These are phyloP conservation scores for Hericium rajendrae DNA, from an alignment of 768 basidiomycete genomes.

Conservation along the genomic window DNA sequence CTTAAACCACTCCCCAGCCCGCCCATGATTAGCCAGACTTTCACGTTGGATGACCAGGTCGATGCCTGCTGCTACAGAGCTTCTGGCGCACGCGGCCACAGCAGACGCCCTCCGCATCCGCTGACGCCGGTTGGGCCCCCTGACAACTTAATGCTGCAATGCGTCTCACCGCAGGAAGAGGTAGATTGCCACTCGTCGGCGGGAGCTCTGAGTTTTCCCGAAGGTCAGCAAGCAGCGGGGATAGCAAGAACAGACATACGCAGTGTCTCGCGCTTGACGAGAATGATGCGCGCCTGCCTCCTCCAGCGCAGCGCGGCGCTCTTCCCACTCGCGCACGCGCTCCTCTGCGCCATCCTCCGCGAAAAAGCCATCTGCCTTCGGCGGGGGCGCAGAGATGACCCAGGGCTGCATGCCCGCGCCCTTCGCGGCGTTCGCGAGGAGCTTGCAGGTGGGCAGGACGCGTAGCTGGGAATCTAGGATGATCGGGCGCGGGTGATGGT, in stretches of 20 bases:
- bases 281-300: constrained; percentile 58
- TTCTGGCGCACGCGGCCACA: too few species aligned
- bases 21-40: too few species aligned
- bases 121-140: too few species aligned
- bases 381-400: constrained; percentile 44
- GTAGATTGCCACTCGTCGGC: constrained; percentile 27
- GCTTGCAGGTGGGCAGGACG: constrained; percentile 54
- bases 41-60: too few species aligned
- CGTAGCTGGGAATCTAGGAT: constrained; percentile 74
- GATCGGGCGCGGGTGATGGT: constrained; percentile 67
- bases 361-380: constrained; percentile 15
- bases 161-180: constrained; percentile 37
- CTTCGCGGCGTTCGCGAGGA: constrained; percentile 52
- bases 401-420: constrained; percentile 63
- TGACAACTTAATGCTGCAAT: too few species aligned
- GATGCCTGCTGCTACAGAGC: too few species aligned
- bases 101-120: too few species aligned
- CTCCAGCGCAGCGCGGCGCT: constrained; percentile 38
- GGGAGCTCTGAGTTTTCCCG: constrained; percentile 5
- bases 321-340: constrained; percentile 17
- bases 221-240: not conserved
- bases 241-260: constrained; percentile 22
- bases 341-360: constrained; percentile 11
- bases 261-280: constrained; percentile 28
- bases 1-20: too few species aligned